Evolutionary conservation across 2,329 filamentous ascomycete species (phyloP), one percentile per base, ranked within the genome.

Genomic region (Pseudonectria foliicola): DNA sequence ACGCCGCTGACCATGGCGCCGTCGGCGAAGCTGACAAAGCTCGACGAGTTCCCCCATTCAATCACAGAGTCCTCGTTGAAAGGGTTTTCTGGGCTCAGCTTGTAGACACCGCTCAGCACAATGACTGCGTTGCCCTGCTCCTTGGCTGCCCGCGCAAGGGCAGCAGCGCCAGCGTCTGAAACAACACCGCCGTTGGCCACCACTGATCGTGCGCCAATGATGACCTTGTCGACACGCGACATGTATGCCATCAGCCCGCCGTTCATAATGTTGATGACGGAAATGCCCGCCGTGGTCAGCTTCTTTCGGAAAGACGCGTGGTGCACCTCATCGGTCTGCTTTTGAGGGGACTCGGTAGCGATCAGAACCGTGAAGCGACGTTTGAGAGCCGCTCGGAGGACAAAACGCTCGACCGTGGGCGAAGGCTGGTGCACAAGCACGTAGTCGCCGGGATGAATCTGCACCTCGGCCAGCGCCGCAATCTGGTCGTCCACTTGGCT

Each of bases 401-500:
- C 71, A 54, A 98, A 96, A 37, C 82, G 84, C 57, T 95, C 87
- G 6, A 95, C 85, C 1, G 86, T 94, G 24, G 77, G 74, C 1
- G 87, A 90, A 2, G 88, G 87, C 29, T 85, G 85, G 57, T 95
- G 82, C 7, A 89, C 89, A 42, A 98, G 76, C 43, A 98, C 85
- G 49, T 89, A 83, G 60, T 98, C 90, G 55, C 90, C 88, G 1
- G 86, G 85, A 56, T 94, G 86, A 45, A 98, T 94, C 60, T 95
- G 85, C 31, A 93, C 85, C 44, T 94, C 82, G 3, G 89, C 85
- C 45, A 88, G 84, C 14, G 80, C 78, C 2, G 90, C 85, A 50
- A 98, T 93, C 61, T 95, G 88, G 54, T 94, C 87, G 56, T 95
- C 92, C 7, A 88, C 88, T 55, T 90, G 84, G 46, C 84, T 82